Percentiles rank a stretch among this genome's conserved stretches.
phyloP scores from a whole-genome alignment of 768 basidiomycete genomes.

The Sarcomyxa edulis region DNA sequence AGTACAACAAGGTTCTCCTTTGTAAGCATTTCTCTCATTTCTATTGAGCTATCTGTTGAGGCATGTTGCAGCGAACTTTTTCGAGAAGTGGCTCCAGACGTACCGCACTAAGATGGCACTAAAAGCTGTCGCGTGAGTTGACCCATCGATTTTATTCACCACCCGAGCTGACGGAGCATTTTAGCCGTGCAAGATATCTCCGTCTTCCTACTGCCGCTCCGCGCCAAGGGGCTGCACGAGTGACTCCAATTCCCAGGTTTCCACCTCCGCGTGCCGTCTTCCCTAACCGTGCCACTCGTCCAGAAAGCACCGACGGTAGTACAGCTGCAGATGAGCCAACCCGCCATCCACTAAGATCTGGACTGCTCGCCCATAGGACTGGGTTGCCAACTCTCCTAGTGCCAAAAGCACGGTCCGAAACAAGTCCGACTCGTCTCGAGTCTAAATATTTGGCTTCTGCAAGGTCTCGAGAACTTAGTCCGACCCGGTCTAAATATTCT shows the following conservation, averaged over 20 bases:
- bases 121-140: slow-evolving; percentile 79
- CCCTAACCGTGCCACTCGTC: background rate
- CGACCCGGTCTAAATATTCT: slow-evolving; percentile 22
- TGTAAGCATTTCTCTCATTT: slow-evolving; percentile 36
- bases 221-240: slow-evolving; percentile 24
- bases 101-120: slow-evolving; percentile 67
- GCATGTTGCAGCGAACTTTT: slow-evolving; percentile 35
- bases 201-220: slow-evolving; percentile 59
- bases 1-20: slow-evolving; percentile 46
- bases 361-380: slow-evolving; percentile 1
- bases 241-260: slow-evolving; percentile 6
- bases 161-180: slow-evolving; percentile 6
- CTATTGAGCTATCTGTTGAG: slow-evolving; percentile 9
- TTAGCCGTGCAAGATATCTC: slow-evolving; percentile 77
- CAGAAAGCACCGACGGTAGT: background rate
- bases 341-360: too few relatives aligned
- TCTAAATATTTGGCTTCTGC: slow-evolving; percentile 18
- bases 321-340: slow-evolving; percentile 1
- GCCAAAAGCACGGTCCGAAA: slow-evolving; percentile 32
- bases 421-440: slow-evolving; percentile 22
- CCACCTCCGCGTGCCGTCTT: slow-evolving; percentile 7
- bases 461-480: slow-evolving; percentile 21
- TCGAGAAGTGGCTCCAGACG: slow-evolving; percentile 64
- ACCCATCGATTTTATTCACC: background rate
- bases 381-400: slow-evolving; percentile 12